Base-by-base conservation (phyloP, 306 rosid species). In the Argentina anserina region DNA sequence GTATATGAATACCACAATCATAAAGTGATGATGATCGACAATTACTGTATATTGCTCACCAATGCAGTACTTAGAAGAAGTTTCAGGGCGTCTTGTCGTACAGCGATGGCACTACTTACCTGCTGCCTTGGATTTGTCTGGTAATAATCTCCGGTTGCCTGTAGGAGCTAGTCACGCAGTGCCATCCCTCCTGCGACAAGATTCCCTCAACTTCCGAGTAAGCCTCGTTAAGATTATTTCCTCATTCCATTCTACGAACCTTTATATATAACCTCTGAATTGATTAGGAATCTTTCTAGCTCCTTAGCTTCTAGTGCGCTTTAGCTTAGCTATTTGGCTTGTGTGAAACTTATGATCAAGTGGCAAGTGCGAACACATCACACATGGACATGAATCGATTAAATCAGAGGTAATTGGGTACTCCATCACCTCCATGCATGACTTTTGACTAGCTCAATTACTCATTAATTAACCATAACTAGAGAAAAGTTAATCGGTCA, bases 31-130 rank as follows among this genome's bases (percentile, higher is more conserved):
- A 18, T 46, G 53, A 46, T 46, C 43, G 53, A 18, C 7, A 18
- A 0, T n/a, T n/a, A n/a, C n/a, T n/a, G n/a, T 2, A 11, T 0
- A 17, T 3, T 46, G 2, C 2, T 46, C 53, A 21, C 53, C 52
- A 17, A 45, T 5, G 8, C 25, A 37, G n/a, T 37, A 49, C 25
- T n/a, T 49, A n/a, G 46, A 6, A 58, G 80, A 65, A 53, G 68
- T 47, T 23, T 25, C 31, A 75, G 75, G 80, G 67, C n/a, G 37
- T 70, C 67, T 0, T n/a, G 80, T 75, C 77, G 63, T 47, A 65
- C 23, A 77, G 69, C 67, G 75, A 76, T 66, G 66, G 11, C 70
- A 66, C 70, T 41, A 20, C 53, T 0, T 36, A n/a, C n/a, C n/a
- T n/a, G n/a, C n/a, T n/a, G n/a, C n/a, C n/a, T n/a, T n/a, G n/a